Evolutionary conservation across 1,284 basidiomycete species (phyloP).

Genomic region (Tilletiopsis washingtonensis): DNA sequence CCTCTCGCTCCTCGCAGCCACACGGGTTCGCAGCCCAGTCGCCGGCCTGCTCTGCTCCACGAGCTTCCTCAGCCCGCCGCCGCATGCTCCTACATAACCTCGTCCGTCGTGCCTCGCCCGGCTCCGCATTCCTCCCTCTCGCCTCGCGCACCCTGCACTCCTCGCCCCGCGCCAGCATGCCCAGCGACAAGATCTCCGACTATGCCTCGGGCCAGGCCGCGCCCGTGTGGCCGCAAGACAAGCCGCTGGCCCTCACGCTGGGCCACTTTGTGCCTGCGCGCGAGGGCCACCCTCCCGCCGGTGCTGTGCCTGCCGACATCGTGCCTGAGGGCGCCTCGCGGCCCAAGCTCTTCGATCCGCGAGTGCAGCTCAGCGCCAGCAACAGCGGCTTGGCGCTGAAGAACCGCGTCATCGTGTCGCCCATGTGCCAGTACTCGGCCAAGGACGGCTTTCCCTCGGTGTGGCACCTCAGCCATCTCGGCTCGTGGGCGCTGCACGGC

Average conservation of each 20-base stretch:
- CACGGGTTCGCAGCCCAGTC: too few relatives aligned
- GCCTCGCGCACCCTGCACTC: background rate
- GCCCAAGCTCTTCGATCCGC: conserved; percentile 29
- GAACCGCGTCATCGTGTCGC: conserved; percentile 25
- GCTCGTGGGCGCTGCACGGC: conserved; percentile 42
- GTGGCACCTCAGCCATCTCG: conserved; percentile 42
- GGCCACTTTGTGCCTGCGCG: conserved; percentile 5
- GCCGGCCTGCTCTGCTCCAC: too few relatives aligned
- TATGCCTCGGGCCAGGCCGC: conserved; percentile 2
- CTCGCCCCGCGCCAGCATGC: background rate
- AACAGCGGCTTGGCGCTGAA: conserved; percentile 25
- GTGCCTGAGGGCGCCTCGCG: conserved; percentile 20
- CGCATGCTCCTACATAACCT: too few relatives aligned
- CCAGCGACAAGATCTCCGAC: background rate
- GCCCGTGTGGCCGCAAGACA: conserved; percentile 3
- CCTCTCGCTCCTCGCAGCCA: too few relatives aligned
- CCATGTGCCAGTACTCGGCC: conserved; percentile 43
- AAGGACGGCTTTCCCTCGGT: conserved; percentile 35
- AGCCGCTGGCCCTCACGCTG: conserved; percentile 4
- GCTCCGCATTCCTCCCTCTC: background rate
- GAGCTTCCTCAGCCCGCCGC: too few relatives aligned
- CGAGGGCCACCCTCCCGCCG: conserved; percentile 22
- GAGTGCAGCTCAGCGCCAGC: conserved; percentile 19
- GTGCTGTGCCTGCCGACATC: conserved; percentile 28
- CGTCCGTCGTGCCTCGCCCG: too few relatives aligned